phyloP scores from a whole-genome alignment of 2,329 filamentous ascomycete genomes.

The Atkinsonella texensis region DNA sequence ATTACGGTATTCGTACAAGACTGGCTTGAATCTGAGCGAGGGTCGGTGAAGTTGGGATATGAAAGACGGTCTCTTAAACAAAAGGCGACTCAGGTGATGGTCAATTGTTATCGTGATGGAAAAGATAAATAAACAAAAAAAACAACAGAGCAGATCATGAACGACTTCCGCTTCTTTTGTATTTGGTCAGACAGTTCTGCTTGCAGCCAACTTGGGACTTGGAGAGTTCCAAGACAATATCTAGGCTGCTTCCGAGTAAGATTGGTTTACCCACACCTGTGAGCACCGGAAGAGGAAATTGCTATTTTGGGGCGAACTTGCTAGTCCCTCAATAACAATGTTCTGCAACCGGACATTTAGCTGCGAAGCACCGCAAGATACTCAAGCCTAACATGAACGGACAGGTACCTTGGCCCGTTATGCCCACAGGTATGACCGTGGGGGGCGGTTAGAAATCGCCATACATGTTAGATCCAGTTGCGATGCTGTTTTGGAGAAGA shows the following conservation, averaged over 20 bases:
- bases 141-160: background rate
- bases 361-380: background rate
- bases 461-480: background rate
- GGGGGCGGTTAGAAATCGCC: background rate
- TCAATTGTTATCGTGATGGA: background rate
- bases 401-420: background rate
- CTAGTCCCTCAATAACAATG: background rate
- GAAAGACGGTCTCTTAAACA: background rate
- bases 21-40: constrained; percentile 4
- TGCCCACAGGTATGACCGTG: background rate
- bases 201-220: constrained; percentile 3
- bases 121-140: too few relatives aligned
- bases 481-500: background rate
- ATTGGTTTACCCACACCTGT: background rate
- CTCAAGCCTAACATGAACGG: background rate
- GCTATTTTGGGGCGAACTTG: background rate
- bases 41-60: constrained; percentile 10
- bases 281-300: constrained; percentile 1
- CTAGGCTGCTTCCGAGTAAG: background rate
- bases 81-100: background rate
- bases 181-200: background rate
- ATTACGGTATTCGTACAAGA: background rate
- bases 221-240: background rate
- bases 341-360: constrained; percentile 1
- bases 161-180: background rate